Conservation (phyloP, 2,329 filamentous ascomycete genomes). For the Botryotinia calthae region DNA sequence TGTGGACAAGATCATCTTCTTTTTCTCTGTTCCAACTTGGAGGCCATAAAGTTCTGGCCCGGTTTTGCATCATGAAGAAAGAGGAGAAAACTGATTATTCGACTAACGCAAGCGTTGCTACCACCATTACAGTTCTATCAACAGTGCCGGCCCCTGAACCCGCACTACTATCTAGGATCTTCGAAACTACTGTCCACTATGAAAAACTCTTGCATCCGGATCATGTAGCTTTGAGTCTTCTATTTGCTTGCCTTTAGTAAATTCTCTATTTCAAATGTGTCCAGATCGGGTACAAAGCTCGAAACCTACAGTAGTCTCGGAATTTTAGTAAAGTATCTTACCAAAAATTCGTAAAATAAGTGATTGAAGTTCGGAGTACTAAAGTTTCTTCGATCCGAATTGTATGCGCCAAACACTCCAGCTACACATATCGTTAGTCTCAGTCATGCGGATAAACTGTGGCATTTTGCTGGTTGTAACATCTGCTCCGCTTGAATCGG, state of each 20-base stretch:
- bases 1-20: neutral
- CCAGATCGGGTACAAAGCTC: neutral
- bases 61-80: neutral
- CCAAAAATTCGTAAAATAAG: neutral
- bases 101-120: neutral
- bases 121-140: neutral
- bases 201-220: neutral
- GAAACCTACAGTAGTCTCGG: neutral
- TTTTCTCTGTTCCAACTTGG: neutral
- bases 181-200: neutral
- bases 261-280: neutral
- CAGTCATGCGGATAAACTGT: neutral
- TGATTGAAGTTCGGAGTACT: fast-evolving
- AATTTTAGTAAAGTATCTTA: fast-evolving
- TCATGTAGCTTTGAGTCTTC: neutral
- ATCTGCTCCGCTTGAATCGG: too few relatives aligned
- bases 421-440: neutral
- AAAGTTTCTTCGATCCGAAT: fast-evolving
- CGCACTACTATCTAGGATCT: neutral
- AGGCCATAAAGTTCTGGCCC: neutral
- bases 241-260: fast-evolving
- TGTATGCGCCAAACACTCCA: fast-evolving
- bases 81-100: neutral
- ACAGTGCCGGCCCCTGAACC: neutral
- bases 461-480: neutral